Percentiles rank a stretch among this genome's conserved stretches.
phyloP scores from a whole-genome alignment of 202 grass and related monocot genomes.

The Dendrocalamus latiflorus region DNA sequence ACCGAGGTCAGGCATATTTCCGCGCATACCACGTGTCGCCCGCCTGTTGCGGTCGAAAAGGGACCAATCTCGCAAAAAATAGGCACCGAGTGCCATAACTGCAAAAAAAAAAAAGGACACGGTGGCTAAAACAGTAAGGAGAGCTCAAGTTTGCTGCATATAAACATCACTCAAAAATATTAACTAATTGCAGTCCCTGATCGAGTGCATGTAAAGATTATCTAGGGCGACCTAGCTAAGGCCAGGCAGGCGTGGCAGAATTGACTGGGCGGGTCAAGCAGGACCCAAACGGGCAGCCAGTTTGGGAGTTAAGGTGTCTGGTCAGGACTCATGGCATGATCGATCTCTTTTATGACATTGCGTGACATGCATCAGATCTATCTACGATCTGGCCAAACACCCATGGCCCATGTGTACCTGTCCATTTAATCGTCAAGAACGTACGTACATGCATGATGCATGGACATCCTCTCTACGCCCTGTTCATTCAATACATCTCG shows the following conservation, averaged over 20 bases:
- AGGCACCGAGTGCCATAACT: too few species aligned
- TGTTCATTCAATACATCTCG: background rate
- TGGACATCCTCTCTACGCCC: background rate
- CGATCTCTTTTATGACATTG: background rate
- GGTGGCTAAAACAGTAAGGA: too few species aligned
- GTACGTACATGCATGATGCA: background rate
- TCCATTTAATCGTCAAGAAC: background rate
- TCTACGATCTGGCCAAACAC: background rate
- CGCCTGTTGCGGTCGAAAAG: too few species aligned
- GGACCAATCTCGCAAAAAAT: too few species aligned
- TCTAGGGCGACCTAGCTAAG: background rate
- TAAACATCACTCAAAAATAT: background rate
- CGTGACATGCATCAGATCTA: background rate
- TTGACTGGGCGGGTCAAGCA: background rate
- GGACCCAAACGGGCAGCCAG: background rate
- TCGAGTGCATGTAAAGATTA: background rate
- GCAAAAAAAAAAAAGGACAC: too few species aligned
- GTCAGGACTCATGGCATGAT: background rate
- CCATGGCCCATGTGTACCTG: background rate
- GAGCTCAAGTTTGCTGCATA: too few species aligned
- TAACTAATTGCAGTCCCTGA: background rate
- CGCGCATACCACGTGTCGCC: too few species aligned
- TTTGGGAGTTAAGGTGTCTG: background rate
- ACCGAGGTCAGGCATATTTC: too few species aligned
- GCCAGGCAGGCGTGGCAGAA: background rate